Evolutionary conservation across 2,329 filamentous ascomycete genomes (phyloP).

Genomic region (Aspergillus chevalieri): DNA sequence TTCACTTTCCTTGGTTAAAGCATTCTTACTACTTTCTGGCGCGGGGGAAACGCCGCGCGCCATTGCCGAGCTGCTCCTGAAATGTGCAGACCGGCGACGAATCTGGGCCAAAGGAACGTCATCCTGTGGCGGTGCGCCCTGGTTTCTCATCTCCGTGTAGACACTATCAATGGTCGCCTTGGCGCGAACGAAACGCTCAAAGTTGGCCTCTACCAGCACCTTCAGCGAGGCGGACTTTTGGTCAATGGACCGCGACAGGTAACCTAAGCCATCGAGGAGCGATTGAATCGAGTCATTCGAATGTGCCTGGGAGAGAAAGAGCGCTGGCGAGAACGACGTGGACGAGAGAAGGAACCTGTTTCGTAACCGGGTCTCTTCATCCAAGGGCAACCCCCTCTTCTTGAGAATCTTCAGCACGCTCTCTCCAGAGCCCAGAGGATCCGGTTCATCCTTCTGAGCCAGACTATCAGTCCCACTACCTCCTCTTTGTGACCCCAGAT

Average conservation of each 20-base stretch:
- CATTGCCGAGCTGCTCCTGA: conserved; percentile 49
- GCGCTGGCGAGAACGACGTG: conserved; percentile 84
- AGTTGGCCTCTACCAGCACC: conserved; percentile 93
- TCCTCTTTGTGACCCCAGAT: conserved; percentile 63
- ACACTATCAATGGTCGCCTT: conserved; percentile 99
- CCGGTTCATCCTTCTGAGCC: conserved; percentile 85
- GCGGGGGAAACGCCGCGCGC: conserved; percentile 35
- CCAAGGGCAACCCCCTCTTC: conserved; percentile 68
- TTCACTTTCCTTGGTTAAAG: conserved; percentile 84
- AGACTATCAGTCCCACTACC: conserved; percentile 66
- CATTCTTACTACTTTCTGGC: conserved; percentile 69
- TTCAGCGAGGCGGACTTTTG: conserved; percentile 97
- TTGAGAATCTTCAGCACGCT: conserved; percentile 79
- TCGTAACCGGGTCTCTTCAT: conserved; percentile 73
- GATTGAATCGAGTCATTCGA: conserved; percentile 75
- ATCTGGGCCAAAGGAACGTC: conserved; percentile 33
- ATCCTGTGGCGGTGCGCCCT: conserved; percentile 51
- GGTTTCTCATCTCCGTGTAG: conserved; percentile 84
- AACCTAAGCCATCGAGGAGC: conserved; percentile 74
- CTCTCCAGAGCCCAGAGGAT: conserved; percentile 80
- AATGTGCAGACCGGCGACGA: conserved; percentile 61
- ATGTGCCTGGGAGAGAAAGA: conserved; percentile 91
- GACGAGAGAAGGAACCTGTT: conserved; percentile 94
- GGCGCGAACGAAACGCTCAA: conserved; percentile 93
- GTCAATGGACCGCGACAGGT: conserved; percentile 85